Percentiles rank a stretch among this genome's conserved stretches.
Conservation (phyloP, 2,329 filamentous ascomycete genomes). For the Cytospora paraplurivora region DNA sequence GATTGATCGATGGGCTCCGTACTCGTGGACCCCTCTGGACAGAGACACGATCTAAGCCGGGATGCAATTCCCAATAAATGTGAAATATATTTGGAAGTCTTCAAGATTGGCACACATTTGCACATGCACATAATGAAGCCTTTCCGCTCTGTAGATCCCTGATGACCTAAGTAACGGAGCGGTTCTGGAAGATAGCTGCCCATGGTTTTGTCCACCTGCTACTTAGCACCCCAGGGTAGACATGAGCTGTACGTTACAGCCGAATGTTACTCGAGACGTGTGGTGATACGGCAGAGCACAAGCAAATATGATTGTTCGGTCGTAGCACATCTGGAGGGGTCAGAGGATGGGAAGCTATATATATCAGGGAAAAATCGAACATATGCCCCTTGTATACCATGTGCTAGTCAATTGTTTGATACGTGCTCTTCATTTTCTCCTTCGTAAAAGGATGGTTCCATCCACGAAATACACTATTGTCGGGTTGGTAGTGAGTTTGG, state of each 20-base stretch:
- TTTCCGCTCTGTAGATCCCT: too few species aligned
- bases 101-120: too few species aligned
- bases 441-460: not conserved
- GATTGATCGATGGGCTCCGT: too few species aligned
- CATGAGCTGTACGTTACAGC: not conserved
- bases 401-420: not conserved
- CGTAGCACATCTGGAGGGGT: not conserved
- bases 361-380: not conserved
- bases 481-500: not conserved
- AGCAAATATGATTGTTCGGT: not conserved
- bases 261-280: not conserved
- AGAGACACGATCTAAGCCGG: too few species aligned
- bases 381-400: not conserved
- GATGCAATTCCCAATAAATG: too few species aligned
- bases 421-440: not conserved
- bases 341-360: not conserved
- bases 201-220: not conserved
- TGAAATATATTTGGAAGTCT: too few species aligned
- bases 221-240: not conserved
- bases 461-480: not conserved
- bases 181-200: too few species aligned
- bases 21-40: too few species aligned
- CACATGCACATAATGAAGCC: too few species aligned
- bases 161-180: too few species aligned
- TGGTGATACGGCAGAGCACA: not conserved